Evolutionary conservation across 2,329 filamentous ascomycete genomes (phyloP).

Genomic region (Sporothrix phasma): DNA sequence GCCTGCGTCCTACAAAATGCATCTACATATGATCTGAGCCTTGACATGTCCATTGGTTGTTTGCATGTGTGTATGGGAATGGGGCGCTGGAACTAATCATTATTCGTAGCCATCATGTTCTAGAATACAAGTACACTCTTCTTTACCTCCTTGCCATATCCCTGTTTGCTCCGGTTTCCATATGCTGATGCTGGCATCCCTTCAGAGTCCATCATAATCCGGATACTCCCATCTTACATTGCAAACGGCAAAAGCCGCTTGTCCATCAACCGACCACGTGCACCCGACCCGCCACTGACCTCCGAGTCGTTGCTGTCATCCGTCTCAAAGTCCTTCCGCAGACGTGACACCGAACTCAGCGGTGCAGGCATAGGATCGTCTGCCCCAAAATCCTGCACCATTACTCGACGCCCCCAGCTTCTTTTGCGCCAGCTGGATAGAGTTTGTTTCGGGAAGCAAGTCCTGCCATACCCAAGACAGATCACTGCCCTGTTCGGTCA

Average conservation of each 20-base stretch:
- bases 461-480: conserved; percentile 8
- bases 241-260: conserved; percentile 11
- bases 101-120: conserved; percentile 1
- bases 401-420: not conserved
- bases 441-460: not conserved
- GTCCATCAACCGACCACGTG: conserved; percentile 2
- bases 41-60: not conserved
- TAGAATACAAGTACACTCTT: not conserved
- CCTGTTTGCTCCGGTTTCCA: not conserved
- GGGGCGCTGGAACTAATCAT: not conserved
- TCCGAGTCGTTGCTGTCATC: conserved; percentile 12
- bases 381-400: not conserved
- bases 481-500: not conserved
- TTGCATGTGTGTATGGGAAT: not conserved
- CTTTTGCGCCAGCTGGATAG: not conserved
- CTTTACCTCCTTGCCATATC: not conserved
- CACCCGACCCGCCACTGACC: conserved; percentile 8
- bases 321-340: conserved; percentile 3
- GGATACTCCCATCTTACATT: conserved; percentile 2
- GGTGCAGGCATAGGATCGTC: not conserved
- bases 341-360: not conserved
- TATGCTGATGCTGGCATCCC: not conserved
- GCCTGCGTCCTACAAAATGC: not conserved
- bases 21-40: conserved; percentile 2
- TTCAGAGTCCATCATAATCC: not conserved